Percentiles rank a stretch among this genome's conserved stretches.
These are phyloP conservation scores for Petasospora fabianii DNA, from an alignment of 1,139 yeast species.

Conservation along the genomic window DNA sequence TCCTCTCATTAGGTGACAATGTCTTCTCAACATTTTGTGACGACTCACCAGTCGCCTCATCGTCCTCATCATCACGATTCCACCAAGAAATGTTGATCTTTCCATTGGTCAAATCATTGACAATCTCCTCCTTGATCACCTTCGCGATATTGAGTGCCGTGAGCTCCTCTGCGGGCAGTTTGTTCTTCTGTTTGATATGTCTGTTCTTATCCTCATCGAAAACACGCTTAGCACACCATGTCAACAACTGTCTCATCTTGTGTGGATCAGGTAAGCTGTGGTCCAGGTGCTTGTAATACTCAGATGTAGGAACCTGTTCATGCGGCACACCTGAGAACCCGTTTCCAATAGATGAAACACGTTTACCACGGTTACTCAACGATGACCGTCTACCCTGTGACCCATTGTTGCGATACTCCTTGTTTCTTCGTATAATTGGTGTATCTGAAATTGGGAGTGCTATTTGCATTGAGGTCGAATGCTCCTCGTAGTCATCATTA, in stretches of 20 bases:
- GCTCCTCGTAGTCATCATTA: conserved; percentile 20
- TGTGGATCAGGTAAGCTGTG: conserved; percentile 66
- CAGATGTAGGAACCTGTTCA: conserved; percentile 51
- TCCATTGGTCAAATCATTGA: conserved; percentile 57
- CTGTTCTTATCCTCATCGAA: conserved; percentile 36
- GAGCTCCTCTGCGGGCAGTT: conserved; percentile 32
- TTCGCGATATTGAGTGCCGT: conserved; percentile 54
- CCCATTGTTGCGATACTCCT: conserved; percentile 29
- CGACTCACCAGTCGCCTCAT: conserved; percentile 3
- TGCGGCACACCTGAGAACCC: conserved; percentile 72
- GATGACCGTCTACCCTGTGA: conserved; percentile 42
- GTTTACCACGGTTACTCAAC: conserved; percentile 57
- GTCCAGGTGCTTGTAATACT: conserved; percentile 62
- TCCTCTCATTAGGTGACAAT: conserved; percentile 54
- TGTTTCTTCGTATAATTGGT: conserved; percentile 38
- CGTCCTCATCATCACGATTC: conserved; percentile 34
- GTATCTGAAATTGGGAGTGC: conserved; percentile 39
- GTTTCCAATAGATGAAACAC: conserved; percentile 72
- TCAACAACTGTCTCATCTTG: conserved; percentile 62
- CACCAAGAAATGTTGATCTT: conserved; percentile 68
- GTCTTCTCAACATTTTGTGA: conserved; percentile 16
- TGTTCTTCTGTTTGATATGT: conserved; percentile 24
- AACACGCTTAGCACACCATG: conserved; percentile 63
- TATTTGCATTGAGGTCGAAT: conserved; percentile 26
- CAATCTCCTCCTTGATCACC: conserved; percentile 61